Evolutionary conservation across 2,329 filamentous ascomycete genomes (phyloP), one percentile per base, ranked within the genome.

Genomic region (Calonectria multiphialidica): DNA sequence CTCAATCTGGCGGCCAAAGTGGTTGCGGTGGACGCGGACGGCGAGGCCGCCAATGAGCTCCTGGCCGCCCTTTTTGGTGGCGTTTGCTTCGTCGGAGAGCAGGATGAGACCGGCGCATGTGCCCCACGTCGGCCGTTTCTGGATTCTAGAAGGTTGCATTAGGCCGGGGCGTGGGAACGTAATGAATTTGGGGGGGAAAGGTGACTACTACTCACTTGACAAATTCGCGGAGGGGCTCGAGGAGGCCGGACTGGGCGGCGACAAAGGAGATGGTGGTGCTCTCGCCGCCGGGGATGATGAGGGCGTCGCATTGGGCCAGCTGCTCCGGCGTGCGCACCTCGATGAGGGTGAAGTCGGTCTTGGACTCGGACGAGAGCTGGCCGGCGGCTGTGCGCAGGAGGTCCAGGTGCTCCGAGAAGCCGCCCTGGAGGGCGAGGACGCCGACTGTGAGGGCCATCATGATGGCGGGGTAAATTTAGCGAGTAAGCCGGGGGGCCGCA

Each of bases 21-120:
- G 95, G 81, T 98, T 99, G 57, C 97, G 90, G 81, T 97, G 95
- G 37, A 98, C 96, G 55, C 95, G 89, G 42, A 99, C 96, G 80
- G 95, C 93, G 44, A 99, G 88, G 2, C 97, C 97, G 16, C 97
- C 97, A 74, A 99, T 95, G 66, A 98, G 89, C 72, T 98, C 95
- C 83, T 98, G 97, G 0, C 96, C 96, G 50, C 95, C 95, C 79
- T 94, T 92, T 82, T 98, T 98, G 44, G 94, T 95, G 74, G 93
- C 91, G 82, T 96, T 98, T 62, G 95, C 96, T 71, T 93, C 92
- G 80, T 98, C 94, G 2, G 95, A 93, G 62, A 99, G 92, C 61
- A 98, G 87, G 77, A 99, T 98, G 70, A 98, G 89, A 12, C 97
- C 97, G 15, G 97, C 97, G 83, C 97, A 99, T 23, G 97, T 98